Percentiles rank a stretch among this genome's conserved stretches.
These are phyloP conservation scores for Trichoderma sp. DNA, from an alignment of 2,329 filamentous ascomycete genomes.

Conservation along the genomic window DNA sequence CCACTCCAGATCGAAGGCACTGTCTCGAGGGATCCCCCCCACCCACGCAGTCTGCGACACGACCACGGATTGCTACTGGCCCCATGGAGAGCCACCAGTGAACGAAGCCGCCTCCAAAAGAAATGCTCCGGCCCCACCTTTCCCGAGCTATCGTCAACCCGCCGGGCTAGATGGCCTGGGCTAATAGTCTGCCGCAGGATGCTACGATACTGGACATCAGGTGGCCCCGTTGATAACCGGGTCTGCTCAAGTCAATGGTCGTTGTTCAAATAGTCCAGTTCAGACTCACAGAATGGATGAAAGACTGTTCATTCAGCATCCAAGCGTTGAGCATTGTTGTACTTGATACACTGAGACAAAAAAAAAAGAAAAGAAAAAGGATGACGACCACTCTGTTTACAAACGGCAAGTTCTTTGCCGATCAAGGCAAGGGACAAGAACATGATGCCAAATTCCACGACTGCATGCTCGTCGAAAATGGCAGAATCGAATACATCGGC, in stretches of 20 bases:
- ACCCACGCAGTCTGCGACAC: not conserved
- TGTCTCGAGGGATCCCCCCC: not conserved
- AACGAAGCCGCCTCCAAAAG: not conserved
- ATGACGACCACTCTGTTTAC: slow-evolving; percentile 4
- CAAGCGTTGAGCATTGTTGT: not conserved
- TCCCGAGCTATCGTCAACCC: not conserved
- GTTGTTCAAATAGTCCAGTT: not conserved
- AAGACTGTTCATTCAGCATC: not conserved
- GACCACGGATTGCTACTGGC: not conserved
- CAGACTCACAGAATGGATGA: not conserved
- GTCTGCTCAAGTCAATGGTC: not conserved
- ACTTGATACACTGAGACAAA: not conserved
- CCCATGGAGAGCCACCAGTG: not conserved
- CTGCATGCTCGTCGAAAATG: slow-evolving; percentile 11
- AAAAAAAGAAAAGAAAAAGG: not conserved
- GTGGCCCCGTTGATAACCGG: slow-evolving; percentile 3
- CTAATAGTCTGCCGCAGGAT: not conserved
- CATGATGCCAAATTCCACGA: not conserved
- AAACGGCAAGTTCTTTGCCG: slow-evolving; percentile 11
- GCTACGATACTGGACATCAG: not conserved
- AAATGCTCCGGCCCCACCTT: slow-evolving; percentile 2
- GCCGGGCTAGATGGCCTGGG: not conserved
- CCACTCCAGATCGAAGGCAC: not conserved
- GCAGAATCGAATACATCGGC: slow-evolving; percentile 10
- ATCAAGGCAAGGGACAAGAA: not conserved